These are phyloP conservation scores for Salix exigua DNA, from an alignment of 345 rosid species.

Conservation along the genomic window DNA sequence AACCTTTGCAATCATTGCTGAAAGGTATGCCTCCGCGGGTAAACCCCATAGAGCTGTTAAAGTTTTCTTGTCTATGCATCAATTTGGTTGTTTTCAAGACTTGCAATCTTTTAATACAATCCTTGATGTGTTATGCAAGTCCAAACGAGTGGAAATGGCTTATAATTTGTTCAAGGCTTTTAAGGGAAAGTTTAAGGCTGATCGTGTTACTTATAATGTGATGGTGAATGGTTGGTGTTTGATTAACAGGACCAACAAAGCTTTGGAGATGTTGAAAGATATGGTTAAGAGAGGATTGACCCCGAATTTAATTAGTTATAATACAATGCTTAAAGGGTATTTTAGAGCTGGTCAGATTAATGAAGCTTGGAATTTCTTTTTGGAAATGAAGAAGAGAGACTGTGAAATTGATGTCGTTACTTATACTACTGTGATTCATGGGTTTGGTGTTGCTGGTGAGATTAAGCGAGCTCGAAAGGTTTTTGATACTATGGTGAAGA, in stretches of 20 bases:
- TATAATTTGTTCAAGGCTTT: conserved; percentile 56
- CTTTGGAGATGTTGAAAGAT: conserved; percentile 74
- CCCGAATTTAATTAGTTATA: conserved; percentile 63
- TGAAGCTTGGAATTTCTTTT: conserved; percentile 76
- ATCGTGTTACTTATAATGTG: conserved; percentile 66
- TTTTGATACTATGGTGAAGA: conserved; percentile 63
- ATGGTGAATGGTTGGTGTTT: conserved; percentile 91
- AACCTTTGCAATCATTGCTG: conserved; percentile 70
- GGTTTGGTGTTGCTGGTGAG: conserved; percentile 77
- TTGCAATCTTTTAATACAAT: conserved; percentile 71
- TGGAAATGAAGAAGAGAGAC: conserved; percentile 83
- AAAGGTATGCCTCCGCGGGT: conserved; percentile 64
- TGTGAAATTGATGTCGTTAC: conserved; percentile 74
- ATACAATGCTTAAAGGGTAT: conserved; percentile 76
- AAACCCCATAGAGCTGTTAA: conserved; percentile 71
- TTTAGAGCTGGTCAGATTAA: conserved; percentile 70
- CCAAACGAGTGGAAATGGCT: conserved; percentile 72
- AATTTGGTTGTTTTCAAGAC: conserved; percentile 73
- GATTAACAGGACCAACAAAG: conserved; percentile 68
- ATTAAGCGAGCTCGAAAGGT: conserved; percentile 54
- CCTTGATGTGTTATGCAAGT: conserved; percentile 75
- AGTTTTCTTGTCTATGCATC: conserved; percentile 76
- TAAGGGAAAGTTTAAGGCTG: conserved; percentile 61
- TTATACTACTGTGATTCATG: conserved; percentile 72
- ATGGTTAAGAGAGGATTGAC: conserved; percentile 69